These are phyloP conservation scores for Linaria vulgaris DNA, from an alignment of 257 asterid genomes.

Conservation along the genomic window DNA sequence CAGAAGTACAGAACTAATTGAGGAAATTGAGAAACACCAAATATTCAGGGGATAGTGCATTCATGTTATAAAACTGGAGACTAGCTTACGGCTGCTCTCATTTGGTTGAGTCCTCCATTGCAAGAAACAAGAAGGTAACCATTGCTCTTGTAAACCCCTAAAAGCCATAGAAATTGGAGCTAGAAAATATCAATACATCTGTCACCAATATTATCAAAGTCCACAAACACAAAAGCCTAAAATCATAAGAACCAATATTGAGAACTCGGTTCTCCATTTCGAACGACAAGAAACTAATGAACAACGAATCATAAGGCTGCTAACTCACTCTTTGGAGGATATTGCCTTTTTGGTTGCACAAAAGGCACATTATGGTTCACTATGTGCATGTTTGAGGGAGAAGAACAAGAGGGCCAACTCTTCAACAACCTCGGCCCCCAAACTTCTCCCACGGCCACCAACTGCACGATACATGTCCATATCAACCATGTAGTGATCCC, in stretches of 20 bases:
- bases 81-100: slow-evolving; percentile 74
- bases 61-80: no score
- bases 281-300: slow-evolving; percentile 18
- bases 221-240: slow-evolving; percentile 17
- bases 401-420: slow-evolving; percentile 56
- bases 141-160: slow-evolving; percentile 62
- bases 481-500: slow-evolving; percentile 41
- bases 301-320: neutral
- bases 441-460: slow-evolving; percentile 53
- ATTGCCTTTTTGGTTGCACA: slow-evolving; percentile 23
- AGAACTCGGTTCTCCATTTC: neutral
- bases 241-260: neutral
- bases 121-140: slow-evolving; percentile 75
- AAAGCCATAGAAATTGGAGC: neutral
- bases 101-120: slow-evolving; percentile 81
- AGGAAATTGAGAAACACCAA: no score
- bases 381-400: slow-evolving; percentile 14
- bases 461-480: slow-evolving; percentile 59
- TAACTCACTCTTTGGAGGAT: slow-evolving; percentile 52
- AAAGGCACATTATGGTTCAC: slow-evolving; percentile 25
- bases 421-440: slow-evolving; percentile 56
- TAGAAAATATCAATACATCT: no score
- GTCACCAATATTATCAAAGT: neutral
- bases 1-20: no score
- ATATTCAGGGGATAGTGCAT: no score